These are phyloP conservation scores for Botrytis tulipae DNA, from an alignment of 2,329 filamentous ascomycete species.

Conservation along the genomic window DNA sequence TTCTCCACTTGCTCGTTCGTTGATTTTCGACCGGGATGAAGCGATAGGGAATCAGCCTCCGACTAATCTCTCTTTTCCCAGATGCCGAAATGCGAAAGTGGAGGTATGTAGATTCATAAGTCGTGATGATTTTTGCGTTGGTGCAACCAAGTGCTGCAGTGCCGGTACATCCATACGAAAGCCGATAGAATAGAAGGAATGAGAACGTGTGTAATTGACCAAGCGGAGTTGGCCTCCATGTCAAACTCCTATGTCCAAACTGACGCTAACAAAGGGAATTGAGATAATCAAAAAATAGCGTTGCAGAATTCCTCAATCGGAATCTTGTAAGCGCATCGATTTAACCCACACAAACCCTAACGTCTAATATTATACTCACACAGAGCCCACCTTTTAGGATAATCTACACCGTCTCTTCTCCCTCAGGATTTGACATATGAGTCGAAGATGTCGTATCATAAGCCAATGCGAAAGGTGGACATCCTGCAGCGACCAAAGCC, in stretches of 20 bases:
- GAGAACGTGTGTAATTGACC: neutral
- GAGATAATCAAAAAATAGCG: neutral
- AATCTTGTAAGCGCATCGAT: neutral
- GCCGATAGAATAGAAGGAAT: neutral
- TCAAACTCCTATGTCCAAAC: neutral
- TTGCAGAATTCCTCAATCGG: neutral
- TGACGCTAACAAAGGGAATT: neutral
- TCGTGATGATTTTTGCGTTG: neutral
- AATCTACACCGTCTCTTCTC: neutral
- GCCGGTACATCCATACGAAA: neutral
- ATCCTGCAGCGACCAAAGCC: slow-evolving; percentile 1
- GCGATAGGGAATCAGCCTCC: neutral
- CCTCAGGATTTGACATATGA: neutral
- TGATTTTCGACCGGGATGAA: neutral
- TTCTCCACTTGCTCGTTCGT: neutral
- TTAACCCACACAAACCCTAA: neutral
- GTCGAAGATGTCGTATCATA: neutral
- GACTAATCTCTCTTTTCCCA: neutral
- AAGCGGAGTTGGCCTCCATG: neutral
- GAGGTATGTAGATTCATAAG: neutral
- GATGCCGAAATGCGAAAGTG: neutral
- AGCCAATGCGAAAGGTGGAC: slow-evolving; percentile 8
- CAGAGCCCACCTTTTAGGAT: neutral
- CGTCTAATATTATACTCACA: neutral
- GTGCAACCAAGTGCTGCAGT: neutral